A percentile compares a stretch with the other conserved stretches of the same genome.
These are phyloP conservation scores for Colletotrichum musae DNA, from an alignment of 2,329 filamentous ascomycete genomes.

Conservation along the genomic window DNA sequence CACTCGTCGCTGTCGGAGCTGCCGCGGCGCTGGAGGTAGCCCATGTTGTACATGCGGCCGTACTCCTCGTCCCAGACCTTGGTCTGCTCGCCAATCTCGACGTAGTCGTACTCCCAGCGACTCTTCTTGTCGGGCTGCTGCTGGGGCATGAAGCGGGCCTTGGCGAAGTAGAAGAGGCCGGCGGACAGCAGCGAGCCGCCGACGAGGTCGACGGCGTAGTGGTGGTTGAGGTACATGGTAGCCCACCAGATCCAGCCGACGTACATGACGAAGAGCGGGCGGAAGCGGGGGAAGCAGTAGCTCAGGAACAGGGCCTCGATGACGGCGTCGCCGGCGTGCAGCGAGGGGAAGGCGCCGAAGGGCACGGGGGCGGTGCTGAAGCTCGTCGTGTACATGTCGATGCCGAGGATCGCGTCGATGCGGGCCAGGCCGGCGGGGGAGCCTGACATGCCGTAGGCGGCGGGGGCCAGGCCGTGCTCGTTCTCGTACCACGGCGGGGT, in stretches of 20 bases:
- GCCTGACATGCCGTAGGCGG: slow-evolving; percentile 91
- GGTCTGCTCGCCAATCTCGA: slow-evolving; percentile 81
- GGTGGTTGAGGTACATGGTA: slow-evolving; percentile 97
- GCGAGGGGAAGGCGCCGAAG: slow-evolving; percentile 94
- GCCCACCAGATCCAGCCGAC: slow-evolving; percentile 98
- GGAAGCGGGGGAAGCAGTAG: slow-evolving; percentile 88
- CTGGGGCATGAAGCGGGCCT: slow-evolving; percentile 84
- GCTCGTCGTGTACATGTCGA: slow-evolving; percentile 92
- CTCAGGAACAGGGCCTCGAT: slow-evolving; percentile 94
- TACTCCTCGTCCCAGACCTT: slow-evolving; percentile 62
- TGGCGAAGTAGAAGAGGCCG: slow-evolving; percentile 85
- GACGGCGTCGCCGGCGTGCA: slow-evolving; percentile 91
- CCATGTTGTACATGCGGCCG: slow-evolving; percentile 62
- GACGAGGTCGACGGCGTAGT: slow-evolving; percentile 95
- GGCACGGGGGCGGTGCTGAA: slow-evolving; percentile 93
- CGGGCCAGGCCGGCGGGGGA: slow-evolving; percentile 91
- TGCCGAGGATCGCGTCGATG: slow-evolving; percentile 89
- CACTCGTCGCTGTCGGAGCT: slow-evolving; percentile 83
- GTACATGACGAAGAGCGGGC: slow-evolving; percentile 85
- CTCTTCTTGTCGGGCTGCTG: slow-evolving; percentile 87
- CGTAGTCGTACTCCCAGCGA: slow-evolving; percentile 96
- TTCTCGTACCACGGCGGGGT: slow-evolving; percentile 98
- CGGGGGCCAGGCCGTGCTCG: slow-evolving; percentile 88
- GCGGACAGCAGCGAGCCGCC: slow-evolving; percentile 85
- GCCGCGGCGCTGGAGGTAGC: slow-evolving; percentile 59